Evolutionary conservation across 805 yeast genomes (phyloP).

Genomic region (Metschnikowia kofuensis): DNA sequence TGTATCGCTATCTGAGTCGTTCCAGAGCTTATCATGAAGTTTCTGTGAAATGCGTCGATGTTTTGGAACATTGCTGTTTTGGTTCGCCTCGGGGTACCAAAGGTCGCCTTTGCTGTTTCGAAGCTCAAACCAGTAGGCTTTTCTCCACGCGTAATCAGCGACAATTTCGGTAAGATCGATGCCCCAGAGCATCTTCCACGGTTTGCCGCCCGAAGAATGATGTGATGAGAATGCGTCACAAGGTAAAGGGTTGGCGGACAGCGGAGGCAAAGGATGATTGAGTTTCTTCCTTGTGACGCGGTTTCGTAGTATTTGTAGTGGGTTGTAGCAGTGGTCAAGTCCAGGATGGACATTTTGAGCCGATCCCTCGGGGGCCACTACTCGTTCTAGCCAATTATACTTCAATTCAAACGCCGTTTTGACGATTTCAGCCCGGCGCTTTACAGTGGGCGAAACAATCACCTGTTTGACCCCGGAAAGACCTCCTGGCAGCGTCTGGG

Average conservation of each 20-base stretch:
- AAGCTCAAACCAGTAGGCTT: conserved; percentile 53
- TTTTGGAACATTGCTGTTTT: conserved; percentile 1
- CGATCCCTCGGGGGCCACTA: conserved; percentile 26
- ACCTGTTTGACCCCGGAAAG: conserved; percentile 10
- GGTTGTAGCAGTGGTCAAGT: conserved; percentile 73
- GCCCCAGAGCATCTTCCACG: conserved; percentile 58
- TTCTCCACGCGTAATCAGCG: conserved; percentile 58
- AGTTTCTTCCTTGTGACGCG: conserved; percentile 55
- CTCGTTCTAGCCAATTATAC: conserved; percentile 46
- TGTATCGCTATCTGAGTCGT: conserved; percentile 17
- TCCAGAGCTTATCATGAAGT: conserved; percentile 34
- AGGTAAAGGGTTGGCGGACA: conserved; percentile 48
- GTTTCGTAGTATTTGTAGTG: conserved; percentile 77
- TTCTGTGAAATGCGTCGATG: conserved; percentile 11
- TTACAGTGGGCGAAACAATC: conserved; percentile 33
- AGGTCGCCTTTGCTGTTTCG: conserved; percentile 41
- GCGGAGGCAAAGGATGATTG: conserved; percentile 34
- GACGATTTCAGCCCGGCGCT: conserved; percentile 49
- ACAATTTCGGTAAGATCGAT: conserved; percentile 57
- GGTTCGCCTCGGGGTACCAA: conserved; percentile 43
- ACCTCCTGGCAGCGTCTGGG: background rate
- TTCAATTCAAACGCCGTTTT: conserved; percentile 47
- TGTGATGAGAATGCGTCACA: conserved; percentile 58
- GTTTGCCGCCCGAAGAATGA: conserved; percentile 22
- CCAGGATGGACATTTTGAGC: conserved; percentile 35